Evolutionary conservation across 2,329 filamentous ascomycete genomes (phyloP).

Genomic region (Cladobotryum protrusum): DNA sequence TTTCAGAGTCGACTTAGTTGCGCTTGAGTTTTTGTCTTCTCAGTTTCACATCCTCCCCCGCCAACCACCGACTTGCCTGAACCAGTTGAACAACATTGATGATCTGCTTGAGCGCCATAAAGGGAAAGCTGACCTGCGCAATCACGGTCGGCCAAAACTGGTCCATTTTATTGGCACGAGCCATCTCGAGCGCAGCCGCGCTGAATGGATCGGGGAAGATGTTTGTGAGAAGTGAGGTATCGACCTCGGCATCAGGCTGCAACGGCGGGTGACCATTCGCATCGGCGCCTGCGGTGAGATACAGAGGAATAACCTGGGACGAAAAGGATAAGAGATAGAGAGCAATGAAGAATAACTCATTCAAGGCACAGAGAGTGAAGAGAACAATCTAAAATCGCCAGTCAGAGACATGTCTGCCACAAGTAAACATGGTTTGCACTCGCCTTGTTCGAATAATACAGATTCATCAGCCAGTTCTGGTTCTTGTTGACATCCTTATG

Average conservation of each 20-base stretch:
- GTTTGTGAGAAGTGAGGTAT: slow-evolving; percentile 59
- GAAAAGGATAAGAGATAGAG: slow-evolving; percentile 96
- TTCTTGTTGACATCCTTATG: slow-evolving; percentile 89
- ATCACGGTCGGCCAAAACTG: slow-evolving; percentile 61
- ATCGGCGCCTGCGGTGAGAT: slow-evolving; percentile 59
- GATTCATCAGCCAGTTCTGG: slow-evolving; percentile 78
- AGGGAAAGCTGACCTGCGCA: slow-evolving; percentile 67
- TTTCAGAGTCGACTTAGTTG: too few species aligned
- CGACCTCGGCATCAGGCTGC: slow-evolving; percentile 61
- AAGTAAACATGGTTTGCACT: slow-evolving; percentile 21
- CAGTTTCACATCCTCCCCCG: slow-evolving; percentile 23
- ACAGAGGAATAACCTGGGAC: slow-evolving; percentile 77
- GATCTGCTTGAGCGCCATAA: slow-evolving; percentile 86
- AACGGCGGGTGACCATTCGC: slow-evolving; percentile 23
- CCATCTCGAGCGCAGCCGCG: slow-evolving; percentile 83
- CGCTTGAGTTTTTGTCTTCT: too few species aligned
- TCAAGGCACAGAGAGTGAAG: slow-evolving; percentile 80
- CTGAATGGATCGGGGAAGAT: slow-evolving; percentile 85
- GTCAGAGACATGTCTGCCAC: slow-evolving; percentile 5
- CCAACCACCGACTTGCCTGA: slow-evolving; percentile 84
- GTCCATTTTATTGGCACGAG: slow-evolving; percentile 85
- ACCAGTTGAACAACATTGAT: slow-evolving; percentile 90
- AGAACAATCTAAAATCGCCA: slow-evolving; percentile 61
- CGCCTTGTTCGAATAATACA: slow-evolving; percentile 96
- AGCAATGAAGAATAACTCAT: slow-evolving; percentile 95